Evolutionary conservation across 805 yeast genomes (phyloP).

Genomic region (Brettanomyces bruxellensis): DNA sequence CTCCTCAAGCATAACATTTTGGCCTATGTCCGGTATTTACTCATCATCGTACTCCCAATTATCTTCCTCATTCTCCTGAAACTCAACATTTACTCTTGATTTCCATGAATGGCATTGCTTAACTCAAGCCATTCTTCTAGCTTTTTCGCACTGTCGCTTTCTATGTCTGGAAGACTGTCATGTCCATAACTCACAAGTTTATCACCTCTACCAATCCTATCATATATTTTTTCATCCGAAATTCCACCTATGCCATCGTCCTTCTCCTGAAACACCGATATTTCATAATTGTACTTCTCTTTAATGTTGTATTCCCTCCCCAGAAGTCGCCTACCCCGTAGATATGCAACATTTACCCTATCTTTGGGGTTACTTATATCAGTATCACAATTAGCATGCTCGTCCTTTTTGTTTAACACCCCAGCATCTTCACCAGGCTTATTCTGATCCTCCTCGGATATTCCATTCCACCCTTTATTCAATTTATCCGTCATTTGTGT

Average conservation of each 20-base stretch:
- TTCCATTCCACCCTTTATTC: not conserved
- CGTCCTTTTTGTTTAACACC: too few relatives aligned
- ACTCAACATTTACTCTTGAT: not conserved
- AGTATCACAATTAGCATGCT: not conserved
- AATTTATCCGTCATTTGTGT: not conserved
- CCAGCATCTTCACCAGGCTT: too few relatives aligned
- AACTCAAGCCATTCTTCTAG: slow-evolving; percentile 7
- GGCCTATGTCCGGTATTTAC: too few relatives aligned
- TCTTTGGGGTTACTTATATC: too few relatives aligned
- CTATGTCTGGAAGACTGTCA: slow-evolving; percentile 2
- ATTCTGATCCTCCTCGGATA: not conserved
- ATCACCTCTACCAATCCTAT: not conserved
- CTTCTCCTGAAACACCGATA: slow-evolving; percentile 1
- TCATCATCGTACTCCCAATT: too few relatives aligned
- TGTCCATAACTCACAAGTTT: slow-evolving; percentile 6
- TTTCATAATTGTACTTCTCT: not conserved
- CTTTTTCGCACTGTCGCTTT: slow-evolving; percentile 3
- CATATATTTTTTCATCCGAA: slow-evolving; percentile 1
- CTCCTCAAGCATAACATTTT: too few relatives aligned
- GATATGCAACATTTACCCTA: slow-evolving; percentile 2
- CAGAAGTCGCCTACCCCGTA: slow-evolving; percentile 9
- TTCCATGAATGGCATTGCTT: not conserved
- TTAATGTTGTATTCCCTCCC: slow-evolving; percentile 2
- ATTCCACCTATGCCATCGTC: slow-evolving; percentile 5
- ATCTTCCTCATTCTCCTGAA: too few relatives aligned